Conservation (phyloP, 306 rosid genomes). For the Lablab purpureus region DNA sequence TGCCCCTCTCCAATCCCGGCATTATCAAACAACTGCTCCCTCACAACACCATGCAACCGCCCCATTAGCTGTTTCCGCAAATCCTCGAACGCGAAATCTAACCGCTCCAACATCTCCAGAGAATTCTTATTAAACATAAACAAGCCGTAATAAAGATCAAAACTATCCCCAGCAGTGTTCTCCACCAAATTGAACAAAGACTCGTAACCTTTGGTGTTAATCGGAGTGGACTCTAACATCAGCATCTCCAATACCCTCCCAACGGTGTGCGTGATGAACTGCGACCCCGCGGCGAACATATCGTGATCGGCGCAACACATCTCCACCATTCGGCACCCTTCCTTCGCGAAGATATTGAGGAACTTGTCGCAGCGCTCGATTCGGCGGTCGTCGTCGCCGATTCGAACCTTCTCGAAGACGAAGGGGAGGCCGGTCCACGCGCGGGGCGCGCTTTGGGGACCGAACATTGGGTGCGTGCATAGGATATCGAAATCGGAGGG, state of each 20-base stretch:
- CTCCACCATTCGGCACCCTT: constrained; percentile 88
- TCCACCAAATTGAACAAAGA: constrained; percentile 70
- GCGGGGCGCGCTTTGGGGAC: constrained; percentile 66
- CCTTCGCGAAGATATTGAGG: constrained; percentile 61
- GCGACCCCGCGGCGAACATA: constrained; percentile 68
- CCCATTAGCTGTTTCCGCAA: constrained; percentile 73
- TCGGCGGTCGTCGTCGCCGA: constrained; percentile 61
- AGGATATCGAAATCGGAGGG: constrained; percentile 70
- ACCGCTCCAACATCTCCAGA: constrained; percentile 68
- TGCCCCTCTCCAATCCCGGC: constrained; percentile 49
- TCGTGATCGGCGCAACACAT: constrained; percentile 81
- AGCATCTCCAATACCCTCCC: constrained; percentile 78
- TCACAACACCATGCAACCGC: constrained; percentile 61
- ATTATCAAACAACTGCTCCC: constrained; percentile 68
- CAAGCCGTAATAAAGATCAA: background rate
- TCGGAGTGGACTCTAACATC: constrained; percentile 72
- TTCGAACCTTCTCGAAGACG: constrained; percentile 72
- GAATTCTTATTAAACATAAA: constrained; percentile 69
- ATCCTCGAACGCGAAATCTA: constrained; percentile 82
- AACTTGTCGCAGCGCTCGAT: constrained; percentile 60
- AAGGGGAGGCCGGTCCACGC: constrained; percentile 67
- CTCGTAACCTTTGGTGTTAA: constrained; percentile 83
- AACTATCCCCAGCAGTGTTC: background rate
- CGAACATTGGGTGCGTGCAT: constrained; percentile 90
- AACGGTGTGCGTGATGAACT: constrained; percentile 82